These are phyloP conservation scores for Ophiosphaerella narmari DNA, from an alignment of 2,329 filamentous ascomycete genomes.

Conservation along the genomic window DNA sequence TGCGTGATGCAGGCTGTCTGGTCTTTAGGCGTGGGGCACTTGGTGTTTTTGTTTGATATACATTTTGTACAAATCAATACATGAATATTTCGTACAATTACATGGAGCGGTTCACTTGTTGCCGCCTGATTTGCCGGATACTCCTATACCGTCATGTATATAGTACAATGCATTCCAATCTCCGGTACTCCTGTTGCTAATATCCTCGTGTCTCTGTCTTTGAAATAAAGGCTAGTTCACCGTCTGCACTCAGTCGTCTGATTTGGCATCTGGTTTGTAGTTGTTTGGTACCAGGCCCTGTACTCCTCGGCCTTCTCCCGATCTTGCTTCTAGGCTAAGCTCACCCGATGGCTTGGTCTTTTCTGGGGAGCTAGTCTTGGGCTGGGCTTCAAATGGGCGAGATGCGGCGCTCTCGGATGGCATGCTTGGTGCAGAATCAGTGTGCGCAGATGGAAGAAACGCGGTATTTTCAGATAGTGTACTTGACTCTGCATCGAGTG, in stretches of 20 bases:
- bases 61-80: constrained; percentile 8
- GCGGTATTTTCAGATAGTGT: no score
- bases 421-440: no score
- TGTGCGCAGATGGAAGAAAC: no score
- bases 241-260: constrained; percentile 44
- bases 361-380: constrained; percentile 7
- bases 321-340: constrained; percentile 11
- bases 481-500: neutral
- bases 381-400: neutral
- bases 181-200: constrained; percentile 9
- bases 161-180: constrained; percentile 1
- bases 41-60: no score
- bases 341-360: constrained; percentile 11
- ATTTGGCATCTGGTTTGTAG: constrained; percentile 19
- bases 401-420: neutral
- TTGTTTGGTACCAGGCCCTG: constrained; percentile 23
- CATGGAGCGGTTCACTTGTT: no score
- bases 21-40: no score
- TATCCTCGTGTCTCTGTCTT: no score
- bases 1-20: no score
- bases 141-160: neutral
- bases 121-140: neutral
- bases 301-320: constrained; percentile 13
- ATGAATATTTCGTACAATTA: neutral
- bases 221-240: constrained; percentile 32